A percentile compares a stretch with the other conserved stretches of the same genome.
Evolutionary conservation across 371 early-diverging fungal genomes (phyloP).

Genomic region (Choanephora cucurbitarum): DNA sequence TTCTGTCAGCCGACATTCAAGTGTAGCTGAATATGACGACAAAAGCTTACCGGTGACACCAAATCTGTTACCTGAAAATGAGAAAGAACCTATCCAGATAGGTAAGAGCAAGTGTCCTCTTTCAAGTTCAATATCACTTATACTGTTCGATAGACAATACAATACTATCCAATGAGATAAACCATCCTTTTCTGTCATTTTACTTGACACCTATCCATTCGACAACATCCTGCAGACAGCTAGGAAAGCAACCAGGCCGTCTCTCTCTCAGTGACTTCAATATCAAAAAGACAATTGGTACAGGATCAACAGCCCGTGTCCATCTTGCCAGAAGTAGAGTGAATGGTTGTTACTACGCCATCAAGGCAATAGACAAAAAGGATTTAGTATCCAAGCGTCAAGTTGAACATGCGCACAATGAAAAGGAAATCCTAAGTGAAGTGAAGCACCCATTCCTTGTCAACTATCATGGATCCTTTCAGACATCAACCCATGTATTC

Average conservation of each 20-base stretch:
- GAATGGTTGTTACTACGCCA: conserved; percentile 77
- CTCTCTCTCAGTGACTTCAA: not conserved
- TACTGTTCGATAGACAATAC: not conserved
- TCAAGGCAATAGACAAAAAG: conserved; percentile 84
- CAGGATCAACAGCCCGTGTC: conserved; percentile 94
- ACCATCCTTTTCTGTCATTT: not conserved
- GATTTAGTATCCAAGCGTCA: conserved; percentile 92
- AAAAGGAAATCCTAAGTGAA: conserved; percentile 77
- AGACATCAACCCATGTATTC: conserved; percentile 80
- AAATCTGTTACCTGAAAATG: not conserved
- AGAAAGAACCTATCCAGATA: not conserved
- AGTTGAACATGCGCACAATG: conserved; percentile 83
- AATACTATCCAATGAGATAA: not conserved
- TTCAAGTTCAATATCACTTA: not conserved
- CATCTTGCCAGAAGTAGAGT: conserved; percentile 69
- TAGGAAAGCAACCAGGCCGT: not conserved
- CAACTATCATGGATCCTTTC: conserved; percentile 85
- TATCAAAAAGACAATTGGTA: conserved; percentile 58
- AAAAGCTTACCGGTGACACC: not conserved
- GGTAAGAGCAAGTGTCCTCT: too few relatives aligned
- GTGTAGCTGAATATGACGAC: not conserved
- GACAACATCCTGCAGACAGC: not conserved
- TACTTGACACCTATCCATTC: not conserved
- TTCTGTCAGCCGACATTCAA: not conserved
- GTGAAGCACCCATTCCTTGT: conserved; percentile 86